phyloP scores from a whole-genome alignment of 2,329 filamentous ascomycete species.

The Mariannaea elegans region DNA sequence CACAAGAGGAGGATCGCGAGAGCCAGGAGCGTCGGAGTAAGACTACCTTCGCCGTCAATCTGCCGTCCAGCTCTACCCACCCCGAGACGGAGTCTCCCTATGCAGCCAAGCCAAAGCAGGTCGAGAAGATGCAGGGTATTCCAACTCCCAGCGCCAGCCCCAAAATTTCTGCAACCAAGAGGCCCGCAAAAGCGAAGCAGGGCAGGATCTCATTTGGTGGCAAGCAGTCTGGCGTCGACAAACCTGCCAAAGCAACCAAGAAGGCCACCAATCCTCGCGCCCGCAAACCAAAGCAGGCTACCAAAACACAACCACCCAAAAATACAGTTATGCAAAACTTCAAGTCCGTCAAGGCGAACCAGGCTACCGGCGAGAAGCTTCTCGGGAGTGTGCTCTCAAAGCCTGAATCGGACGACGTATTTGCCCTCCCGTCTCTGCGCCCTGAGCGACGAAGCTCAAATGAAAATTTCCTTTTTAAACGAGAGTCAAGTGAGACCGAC shows the following conservation, averaged over 20 bases:
- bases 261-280: constrained; percentile 43
- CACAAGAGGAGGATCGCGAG: constrained; percentile 55
- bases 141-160: constrained; percentile 68
- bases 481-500: constrained; percentile 17
- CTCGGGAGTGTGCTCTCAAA: constrained; percentile 6
- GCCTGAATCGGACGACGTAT: constrained; percentile 1
- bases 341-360: constrained; percentile 32
- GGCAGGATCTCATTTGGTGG: constrained; percentile 58
- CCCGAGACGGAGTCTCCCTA: constrained; percentile 31
- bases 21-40: constrained; percentile 50
- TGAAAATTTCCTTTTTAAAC: constrained; percentile 28
- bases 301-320: constrained; percentile 50
- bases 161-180: constrained; percentile 54
- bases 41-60: constrained; percentile 45
- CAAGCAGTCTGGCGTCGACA: constrained; percentile 25
- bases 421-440: constrained; percentile 37
- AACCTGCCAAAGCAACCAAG: constrained; percentile 31
- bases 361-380: constrained; percentile 32
- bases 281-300: constrained; percentile 46
- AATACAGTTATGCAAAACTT: constrained; percentile 51
- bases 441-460: constrained; percentile 28
- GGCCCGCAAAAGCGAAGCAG: constrained; percentile 57
- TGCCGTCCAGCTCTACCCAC: constrained; percentile 36
- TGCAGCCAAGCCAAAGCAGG: constrained; percentile 50
- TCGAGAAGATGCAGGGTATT: constrained; percentile 59